Evolutionary conservation across 768 basidiomycete genomes (phyloP), one percentile per base, ranked within the genome.

Genomic region (Hygrocybe punicea): DNA sequence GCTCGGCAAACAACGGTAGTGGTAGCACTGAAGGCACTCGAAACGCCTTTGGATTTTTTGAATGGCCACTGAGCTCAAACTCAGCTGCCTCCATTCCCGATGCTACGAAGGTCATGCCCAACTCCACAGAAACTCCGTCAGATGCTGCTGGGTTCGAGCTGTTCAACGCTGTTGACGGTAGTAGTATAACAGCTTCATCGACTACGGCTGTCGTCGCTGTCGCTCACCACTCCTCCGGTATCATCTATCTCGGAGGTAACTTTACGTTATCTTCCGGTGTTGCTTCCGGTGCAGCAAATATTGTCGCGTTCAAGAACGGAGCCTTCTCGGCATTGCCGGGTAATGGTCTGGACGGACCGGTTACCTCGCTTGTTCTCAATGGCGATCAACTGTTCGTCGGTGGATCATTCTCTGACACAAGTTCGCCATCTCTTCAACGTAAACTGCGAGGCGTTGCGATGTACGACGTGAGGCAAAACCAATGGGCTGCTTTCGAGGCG

Each of bases 371-470:
- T 39, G 75, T 80, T n/a, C 64, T 88, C 33, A 73, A 78, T 53
- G 84, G 82, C 10, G 79, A 89, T 63, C 76, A 75, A 17, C 71
- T 98, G 10, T 97, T 81, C 67, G 84, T 95, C 39, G 96, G 93
- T n/a, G 97, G 97, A 1, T 76, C 84, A 0, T 99, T 99, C 75
- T 80, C 78, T 1, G 86, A 89, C 59, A 89, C 92, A 0, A 69
- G 70, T 1, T 73, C 78, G 5, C 73, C 78, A 14, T 82, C 85
- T 0, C 79, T 76, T 2, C 73, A 78, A 46, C 81, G 81, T 53
- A 73, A 71, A 34, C 72, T 93, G 35, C 70, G 70, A 44, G 81
- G 84, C 35, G 70, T 96, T 33, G 92, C 86, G 0, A 66, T 82
- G 53, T 98, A 93, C 69, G 81, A 93, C 60, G 73, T 92, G 10